Base-by-base conservation (phyloP, 1,139 yeast species). In the Diutina neorugosa region DNA sequence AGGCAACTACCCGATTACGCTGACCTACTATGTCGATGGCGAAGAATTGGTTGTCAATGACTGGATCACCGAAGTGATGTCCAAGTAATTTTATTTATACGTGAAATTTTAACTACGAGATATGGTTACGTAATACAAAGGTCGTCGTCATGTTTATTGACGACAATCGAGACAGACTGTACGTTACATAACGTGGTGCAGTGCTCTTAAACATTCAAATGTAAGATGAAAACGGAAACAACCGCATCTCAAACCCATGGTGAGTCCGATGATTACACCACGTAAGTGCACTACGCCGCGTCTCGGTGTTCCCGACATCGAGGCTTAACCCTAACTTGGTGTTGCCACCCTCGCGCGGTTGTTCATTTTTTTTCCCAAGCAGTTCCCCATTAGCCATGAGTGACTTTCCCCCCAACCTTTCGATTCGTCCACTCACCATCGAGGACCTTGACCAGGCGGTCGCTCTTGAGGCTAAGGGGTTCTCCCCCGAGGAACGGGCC, bases 371-470 rank as follows among this genome's bases (percentile, higher is more conserved):
- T 44, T 44, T 44, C 31, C 34, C 18, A 20, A 9, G 20, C 21
- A 6, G 48, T 23, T n/a, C 34, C 11, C 14, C 48, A 20, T 14
- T 44, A 44, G 37, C 48, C 31, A 51, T 51, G 52, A 42, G 46
- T 27, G 67, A 64, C 55, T 74, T 75, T 60, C 80, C 80, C 8
- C 78, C 78, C 11, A 74, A 89, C 63, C 75, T 89, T 60, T 85
- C 88, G 54, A 84, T 91, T 58, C 78, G 98, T 61, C 97, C 98
- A 9, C 74, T 91, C 63, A 80, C 82, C 21, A 64, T 83, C 44
- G 81, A 79, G 58, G 98, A 91, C 64, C 65, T 82, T 21, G 81
- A 79, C 44, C 82, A 81, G 61, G 82, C 84, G 51, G 63, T 71
- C 20, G 77, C 65, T 16, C 73, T 90, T 51, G 98, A 91, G 66